A percentile compares a stretch with the other conserved stretches of the same genome.
phyloP scores from a whole-genome alignment of 176 grass and related monocot genomes.

The Ensete glaucum region DNA sequence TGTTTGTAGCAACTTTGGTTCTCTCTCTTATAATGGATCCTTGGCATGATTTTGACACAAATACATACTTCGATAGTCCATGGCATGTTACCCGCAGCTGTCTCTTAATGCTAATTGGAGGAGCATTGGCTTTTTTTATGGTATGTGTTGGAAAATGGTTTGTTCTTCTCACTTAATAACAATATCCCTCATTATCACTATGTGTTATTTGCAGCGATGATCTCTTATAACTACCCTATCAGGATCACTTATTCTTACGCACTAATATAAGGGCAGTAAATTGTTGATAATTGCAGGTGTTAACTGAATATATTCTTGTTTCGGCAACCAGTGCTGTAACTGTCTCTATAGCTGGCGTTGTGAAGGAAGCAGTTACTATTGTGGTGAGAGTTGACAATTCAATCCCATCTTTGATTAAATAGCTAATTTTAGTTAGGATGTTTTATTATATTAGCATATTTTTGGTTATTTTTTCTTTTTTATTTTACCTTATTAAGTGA shows the following conservation, averaged over 20 bases:
- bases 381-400: slow-evolving; percentile 40
- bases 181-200: neutral
- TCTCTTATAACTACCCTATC: neutral
- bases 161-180: too few species aligned
- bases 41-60: slow-evolving; percentile 80
- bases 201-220: neutral
- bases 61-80: slow-evolving; percentile 75
- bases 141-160: slow-evolving; percentile 24
- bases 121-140: slow-evolving; percentile 94
- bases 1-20: slow-evolving; percentile 82
- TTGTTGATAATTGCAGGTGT: slow-evolving; percentile 55
- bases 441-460: neutral
- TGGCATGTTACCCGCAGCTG: slow-evolving; percentile 74
- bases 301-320: slow-evolving; percentile 96
- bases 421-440: neutral
- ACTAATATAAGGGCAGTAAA: neutral
- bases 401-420: neutral
- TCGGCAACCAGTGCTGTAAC: slow-evolving; percentile 99
- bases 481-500: neutral
- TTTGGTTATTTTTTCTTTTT: neutral
- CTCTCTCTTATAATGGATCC: slow-evolving; percentile 91
- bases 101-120: slow-evolving; percentile 90
- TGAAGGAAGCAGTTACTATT: slow-evolving; percentile 99
- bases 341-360: slow-evolving; percentile 93
- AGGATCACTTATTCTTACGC: neutral